phyloP scores from a whole-genome alignment of 805 yeast genomes.

The Candida ficus region DNA sequence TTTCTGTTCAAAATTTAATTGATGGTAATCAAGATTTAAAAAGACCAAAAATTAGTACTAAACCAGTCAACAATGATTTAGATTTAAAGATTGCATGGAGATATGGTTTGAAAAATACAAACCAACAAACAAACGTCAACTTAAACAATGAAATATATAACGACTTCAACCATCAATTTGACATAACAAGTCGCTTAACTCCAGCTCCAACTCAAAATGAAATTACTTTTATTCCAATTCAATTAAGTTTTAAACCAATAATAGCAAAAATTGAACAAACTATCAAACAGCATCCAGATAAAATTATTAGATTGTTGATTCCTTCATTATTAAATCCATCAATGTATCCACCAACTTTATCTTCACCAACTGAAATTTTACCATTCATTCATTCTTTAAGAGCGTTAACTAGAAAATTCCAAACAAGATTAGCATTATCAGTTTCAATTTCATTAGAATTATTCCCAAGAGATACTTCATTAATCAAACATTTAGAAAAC shows the following conservation, averaged over 20 bases:
- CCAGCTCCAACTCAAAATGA: constrained; percentile 67
- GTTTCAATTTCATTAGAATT: constrained; percentile 60
- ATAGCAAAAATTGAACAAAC: constrained; percentile 39
- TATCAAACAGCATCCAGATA: constrained; percentile 37
- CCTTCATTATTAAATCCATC: constrained; percentile 84
- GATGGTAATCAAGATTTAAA: constrained; percentile 24
- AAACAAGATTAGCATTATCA: constrained; percentile 43
- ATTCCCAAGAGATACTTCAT: constrained; percentile 47
- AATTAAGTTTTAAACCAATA: constrained; percentile 24
- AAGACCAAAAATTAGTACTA: constrained; percentile 4
- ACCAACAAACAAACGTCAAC: constrained; percentile 19
- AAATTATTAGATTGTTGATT: constrained; percentile 58
- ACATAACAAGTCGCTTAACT: constrained; percentile 62
- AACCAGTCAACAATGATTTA: constrained; percentile 12
- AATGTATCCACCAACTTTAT: constrained; percentile 49
- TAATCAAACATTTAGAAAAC: constrained; percentile 50
- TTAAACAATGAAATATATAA: constrained; percentile 35
- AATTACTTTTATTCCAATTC: constrained; percentile 47
- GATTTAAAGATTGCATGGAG: constrained; percentile 94
- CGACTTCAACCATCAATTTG: constrained; percentile 63
- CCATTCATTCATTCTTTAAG: constrained; percentile 60
- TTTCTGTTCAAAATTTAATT: constrained; percentile 64
- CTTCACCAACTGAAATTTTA: constrained; percentile 43
- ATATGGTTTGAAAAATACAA: constrained; percentile 52
- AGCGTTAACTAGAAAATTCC: constrained; percentile 42